phyloP scores from a whole-genome alignment of 140 eudicot genomes.

The Stevia rebaudiana region DNA sequence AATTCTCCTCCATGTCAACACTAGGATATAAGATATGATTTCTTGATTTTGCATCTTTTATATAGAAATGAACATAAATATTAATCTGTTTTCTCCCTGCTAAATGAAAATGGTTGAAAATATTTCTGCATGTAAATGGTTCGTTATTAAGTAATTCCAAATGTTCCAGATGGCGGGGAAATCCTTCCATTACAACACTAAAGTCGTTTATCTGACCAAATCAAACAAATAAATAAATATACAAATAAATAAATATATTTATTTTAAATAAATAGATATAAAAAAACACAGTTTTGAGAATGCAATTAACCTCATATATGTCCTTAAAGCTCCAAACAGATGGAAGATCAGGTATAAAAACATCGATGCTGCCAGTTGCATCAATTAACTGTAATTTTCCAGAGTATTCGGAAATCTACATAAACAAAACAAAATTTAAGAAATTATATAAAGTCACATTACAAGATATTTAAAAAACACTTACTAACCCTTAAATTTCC shows the following conservation, averaged over 20 bases:
- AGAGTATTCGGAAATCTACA: conserved; percentile 51
- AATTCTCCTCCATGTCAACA: conserved; percentile 19
- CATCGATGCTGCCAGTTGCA: conserved; percentile 76
- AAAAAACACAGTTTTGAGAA: neutral
- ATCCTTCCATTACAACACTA: conserved; percentile 56
- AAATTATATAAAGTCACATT: neutral
- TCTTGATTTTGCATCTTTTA: conserved; percentile 32
- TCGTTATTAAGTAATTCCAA: conserved; percentile 29
- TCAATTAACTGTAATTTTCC: conserved; percentile 76
- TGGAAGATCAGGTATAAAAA: conserved; percentile 61
- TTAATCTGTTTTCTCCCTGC: conserved; percentile 26
- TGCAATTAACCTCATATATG: conserved; percentile 53
- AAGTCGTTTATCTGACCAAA: conserved; percentile 54
- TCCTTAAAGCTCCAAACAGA: conserved; percentile 46
- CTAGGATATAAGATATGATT: conserved; percentile 23
- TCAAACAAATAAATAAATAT: neutral
- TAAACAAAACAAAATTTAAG: conserved; percentile 9
- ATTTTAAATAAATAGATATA: conserved; percentile 5
- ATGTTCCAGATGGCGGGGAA: conserved; percentile 25
- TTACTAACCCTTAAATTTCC: conserved; percentile 61
- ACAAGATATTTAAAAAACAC: neutral
- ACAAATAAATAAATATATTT: conserved; percentile 6
- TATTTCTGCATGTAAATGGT: conserved; percentile 56
- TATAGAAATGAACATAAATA: conserved; percentile 33
- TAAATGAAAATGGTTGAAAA: conserved; percentile 33